Base-by-base conservation (phyloP, 177 flowering plant genomes). In the Vitis hybrid region DNA sequence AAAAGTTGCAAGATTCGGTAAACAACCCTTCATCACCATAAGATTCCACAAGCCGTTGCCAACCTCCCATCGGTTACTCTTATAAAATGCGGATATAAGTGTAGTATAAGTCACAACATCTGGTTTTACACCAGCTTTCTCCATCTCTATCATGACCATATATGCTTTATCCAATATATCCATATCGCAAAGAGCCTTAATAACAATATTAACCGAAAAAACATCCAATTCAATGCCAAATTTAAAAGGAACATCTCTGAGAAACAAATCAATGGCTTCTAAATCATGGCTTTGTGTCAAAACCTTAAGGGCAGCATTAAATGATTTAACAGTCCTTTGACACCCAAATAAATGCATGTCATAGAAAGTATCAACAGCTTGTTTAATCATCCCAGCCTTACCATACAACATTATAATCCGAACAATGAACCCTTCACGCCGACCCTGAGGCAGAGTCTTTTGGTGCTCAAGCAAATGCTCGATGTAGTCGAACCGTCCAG, bases 21-120 rank as follows among this genome's bases (percentile, higher is more conserved):
- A 62, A 71, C 91, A 86, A 12, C 87, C 81, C 72, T 73, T 86
- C 16, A 67, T 63, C 55, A 86, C 78, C 97, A 91, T 91, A 48
- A 81, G 83, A 79, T 87, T 88, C 97, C 97, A 91, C 76, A 91
- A 59, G 1, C 93, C 91, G 72, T 90, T 82, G 1, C 81, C 91
- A 69, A 87, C 74, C 71, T 75, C 82, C 14, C 68, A 74, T 15
- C 77, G 59, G n/a, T 73, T 72, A 8, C 60, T 52, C 80, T 73
- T 80, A 66, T 90, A 91, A 72, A 77, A 80, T 8, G 89, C 87
- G 1, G 87, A 79, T 11, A 92, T 75, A 55, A 92, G 86, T 3
- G 95, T 89, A 0, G 89, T 90, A 53, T 85, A 92, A 1, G 97
- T 86, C 61, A 88, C 59, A 14, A 88, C 92, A 81, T 88, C 90